A percentile compares a stretch with the other conserved stretches of the same genome.
These are phyloP conservation scores for Solanum arcanum DNA, from an alignment of 257 asterid species.

Conservation along the genomic window DNA sequence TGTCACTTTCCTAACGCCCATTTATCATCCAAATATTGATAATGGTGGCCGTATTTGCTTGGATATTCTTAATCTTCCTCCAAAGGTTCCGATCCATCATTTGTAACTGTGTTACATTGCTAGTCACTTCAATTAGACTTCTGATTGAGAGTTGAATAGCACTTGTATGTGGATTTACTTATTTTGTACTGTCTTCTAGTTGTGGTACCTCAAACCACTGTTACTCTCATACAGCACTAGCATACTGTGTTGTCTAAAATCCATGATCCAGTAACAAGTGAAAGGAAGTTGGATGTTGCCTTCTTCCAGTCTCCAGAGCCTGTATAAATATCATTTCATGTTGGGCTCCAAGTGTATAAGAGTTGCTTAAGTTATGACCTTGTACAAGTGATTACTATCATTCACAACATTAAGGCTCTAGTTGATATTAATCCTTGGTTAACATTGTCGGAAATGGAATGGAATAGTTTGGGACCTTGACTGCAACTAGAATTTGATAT, in stretches of 20 bases:
- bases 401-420: background rate
- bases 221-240: background rate
- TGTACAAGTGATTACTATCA: background rate
- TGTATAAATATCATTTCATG: background rate
- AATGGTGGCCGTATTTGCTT: constrained; percentile 91
- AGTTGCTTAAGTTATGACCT: background rate
- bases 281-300: background rate
- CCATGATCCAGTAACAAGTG: background rate
- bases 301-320: background rate
- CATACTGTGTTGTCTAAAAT: background rate
- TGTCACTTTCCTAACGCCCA: constrained; percentile 67
- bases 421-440: background rate
- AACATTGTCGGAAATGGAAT: background rate
- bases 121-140: background rate
- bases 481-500: background rate
- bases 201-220: background rate
- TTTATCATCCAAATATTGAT: constrained; percentile 81
- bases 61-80: constrained; percentile 91
- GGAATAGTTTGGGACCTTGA: background rate
- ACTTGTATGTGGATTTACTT: background rate
- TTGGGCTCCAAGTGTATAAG: background rate
- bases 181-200: background rate
- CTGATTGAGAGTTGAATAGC: background rate
- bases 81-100: constrained; percentile 40
- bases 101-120: background rate